phyloP scores from a whole-genome alignment of 2,329 filamentous ascomycete genomes.

The Diaporthe nobilis region DNA sequence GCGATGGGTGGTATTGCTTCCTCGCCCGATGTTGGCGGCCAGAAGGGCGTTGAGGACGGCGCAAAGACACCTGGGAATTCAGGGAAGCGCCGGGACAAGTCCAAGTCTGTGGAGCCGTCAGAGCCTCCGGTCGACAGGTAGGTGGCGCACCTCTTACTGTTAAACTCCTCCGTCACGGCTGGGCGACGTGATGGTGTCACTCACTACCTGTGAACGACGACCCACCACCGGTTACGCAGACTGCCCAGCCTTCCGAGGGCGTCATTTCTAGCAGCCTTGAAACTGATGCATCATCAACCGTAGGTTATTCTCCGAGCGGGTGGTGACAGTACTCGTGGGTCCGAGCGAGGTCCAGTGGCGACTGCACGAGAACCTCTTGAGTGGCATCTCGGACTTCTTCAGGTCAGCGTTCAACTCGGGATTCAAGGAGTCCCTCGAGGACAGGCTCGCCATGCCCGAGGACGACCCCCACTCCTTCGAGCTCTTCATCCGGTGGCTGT shows the following conservation, averaged over 20 bases:
- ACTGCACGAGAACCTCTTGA: slow-evolving; percentile 39
- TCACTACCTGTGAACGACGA: neutral
- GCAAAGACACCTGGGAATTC: slow-evolving; percentile 6
- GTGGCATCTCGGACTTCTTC: slow-evolving; percentile 38
- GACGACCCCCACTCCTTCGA: slow-evolving; percentile 40
- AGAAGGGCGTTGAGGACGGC: neutral
- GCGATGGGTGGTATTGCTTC: slow-evolving; percentile 17
- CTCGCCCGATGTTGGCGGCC: neutral
- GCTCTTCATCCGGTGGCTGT: slow-evolving; percentile 41
- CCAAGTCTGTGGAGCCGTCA: slow-evolving; percentile 15
- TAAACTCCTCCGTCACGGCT: neutral
- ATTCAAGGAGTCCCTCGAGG: slow-evolving; percentile 37
- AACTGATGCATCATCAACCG: neutral
- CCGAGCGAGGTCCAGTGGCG: slow-evolving; percentile 24
- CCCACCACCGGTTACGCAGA: neutral
- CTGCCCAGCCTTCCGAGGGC: neutral
- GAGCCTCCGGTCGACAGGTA: slow-evolving; percentile 31
- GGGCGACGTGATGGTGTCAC: neutral
- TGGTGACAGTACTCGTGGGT: slow-evolving; percentile 37
- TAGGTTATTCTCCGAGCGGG: slow-evolving; percentile 37
- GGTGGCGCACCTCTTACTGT: neutral
- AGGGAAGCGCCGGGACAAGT: neutral
- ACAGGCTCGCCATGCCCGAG: slow-evolving; percentile 35
- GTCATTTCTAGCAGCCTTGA: neutral
- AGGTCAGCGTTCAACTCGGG: slow-evolving; percentile 39